Conservation (phyloP, 371 early-diverging fungal genomes). For the Lichtheimia ornata region DNA sequence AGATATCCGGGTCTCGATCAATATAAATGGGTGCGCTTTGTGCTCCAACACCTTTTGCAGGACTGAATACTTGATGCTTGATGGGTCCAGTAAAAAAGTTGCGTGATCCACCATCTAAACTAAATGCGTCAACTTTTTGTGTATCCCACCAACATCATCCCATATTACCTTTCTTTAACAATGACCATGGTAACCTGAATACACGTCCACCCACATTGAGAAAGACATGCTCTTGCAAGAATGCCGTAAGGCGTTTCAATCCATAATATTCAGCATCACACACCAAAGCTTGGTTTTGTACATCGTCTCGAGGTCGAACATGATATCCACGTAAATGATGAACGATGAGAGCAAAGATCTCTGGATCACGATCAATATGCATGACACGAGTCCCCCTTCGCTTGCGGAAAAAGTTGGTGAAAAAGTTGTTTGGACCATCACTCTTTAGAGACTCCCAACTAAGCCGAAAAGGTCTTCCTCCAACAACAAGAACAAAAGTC, state of each 20-base stretch:
- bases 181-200: slow-evolving; percentile 41
- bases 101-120: slow-evolving; percentile 26
- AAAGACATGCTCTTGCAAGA: slow-evolving; percentile 46
- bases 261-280: slow-evolving; percentile 58
- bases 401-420: slow-evolving; percentile 34
- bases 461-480: slow-evolving; percentile 42
- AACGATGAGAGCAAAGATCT: slow-evolving; percentile 56
- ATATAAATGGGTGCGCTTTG: slow-evolving; percentile 53
- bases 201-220: slow-evolving; percentile 50
- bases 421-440: slow-evolving; percentile 54
- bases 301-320: slow-evolving; percentile 51
- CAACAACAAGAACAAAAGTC: slow-evolving; percentile 44
- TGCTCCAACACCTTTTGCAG: slow-evolving; percentile 16
- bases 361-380: slow-evolving; percentile 63
- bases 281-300: slow-evolving; percentile 48
- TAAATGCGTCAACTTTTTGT: background rate
- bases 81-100: slow-evolving; percentile 53
- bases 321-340: slow-evolving; percentile 65
- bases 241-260: slow-evolving; percentile 42
- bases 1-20: slow-evolving; percentile 62
- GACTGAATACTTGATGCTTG: slow-evolving; percentile 25
- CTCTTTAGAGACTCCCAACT: slow-evolving; percentile 51
- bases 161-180: slow-evolving; percentile 37
- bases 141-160: too few relatives aligned
- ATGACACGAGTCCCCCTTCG: slow-evolving; percentile 36